Evolutionary conservation across 2,329 filamentous ascomycete species (phyloP), one percentile per base, ranked within the genome.

Genomic region (Aspergillus udagawae): DNA sequence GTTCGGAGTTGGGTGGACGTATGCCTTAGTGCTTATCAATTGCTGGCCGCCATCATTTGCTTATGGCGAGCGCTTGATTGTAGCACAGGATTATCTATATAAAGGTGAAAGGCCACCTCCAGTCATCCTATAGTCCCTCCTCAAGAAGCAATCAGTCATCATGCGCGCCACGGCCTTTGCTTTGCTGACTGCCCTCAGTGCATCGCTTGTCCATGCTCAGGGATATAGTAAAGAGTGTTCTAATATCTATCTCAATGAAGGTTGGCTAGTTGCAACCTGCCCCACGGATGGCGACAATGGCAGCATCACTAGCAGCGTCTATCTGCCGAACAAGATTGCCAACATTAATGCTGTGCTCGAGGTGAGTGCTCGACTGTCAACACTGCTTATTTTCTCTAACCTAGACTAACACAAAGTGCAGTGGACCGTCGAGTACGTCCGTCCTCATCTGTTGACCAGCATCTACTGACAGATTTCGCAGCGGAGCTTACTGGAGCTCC

Each of bases 231-330:
- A 53, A n/a, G 51, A 57, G 25, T 62, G 60, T 28, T 52, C 54
- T 10, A 53, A 58, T 28, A 55, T 60, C n/a, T 49, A 35, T 25
- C 7, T 53, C 29, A 51, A 21, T 29, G n/a, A 50, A 20, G n/a
- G 45, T 21, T 62, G 58, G 60, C 35, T 62, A 21, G 25, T 54
- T 20, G 60, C 52, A 9, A 60, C 56, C 38, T 62, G 60, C 44
- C 51, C 55, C 14, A 53, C 51, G 17, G 55, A 54, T 12, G 49
- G 42, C 25, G 55, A 52, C 10, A 41, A 28, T 17, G 28, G 6
- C 32, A 17, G 17, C 5, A 53, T 62, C n/a, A 56, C 58, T 17
- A 62, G 60, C 44, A 57, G 52, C 14, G 55, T 62, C 17, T 62
- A 54, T 14, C 53, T 62, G 21, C 42, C 51, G 1, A 23, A 21